A percentile compares a stretch with the other conserved stretches of the same genome.
Evolutionary conservation across 768 basidiomycete genomes (phyloP).

Genomic region (Tubosaeta sp.): DNA sequence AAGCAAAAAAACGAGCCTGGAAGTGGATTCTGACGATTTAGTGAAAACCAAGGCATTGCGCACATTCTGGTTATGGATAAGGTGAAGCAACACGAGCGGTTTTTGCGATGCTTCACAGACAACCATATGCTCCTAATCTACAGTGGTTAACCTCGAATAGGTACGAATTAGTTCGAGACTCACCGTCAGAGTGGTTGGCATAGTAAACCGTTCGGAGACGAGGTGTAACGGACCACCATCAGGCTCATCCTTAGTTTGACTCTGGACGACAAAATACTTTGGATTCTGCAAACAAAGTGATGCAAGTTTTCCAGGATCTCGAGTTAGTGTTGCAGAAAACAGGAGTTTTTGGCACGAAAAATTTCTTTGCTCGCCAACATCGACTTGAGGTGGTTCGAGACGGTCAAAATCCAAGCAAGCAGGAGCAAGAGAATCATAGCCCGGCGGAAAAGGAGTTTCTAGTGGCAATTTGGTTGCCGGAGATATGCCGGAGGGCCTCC

Average conservation of each 20-base stretch:
- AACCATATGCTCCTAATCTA: slow-evolving; percentile 76
- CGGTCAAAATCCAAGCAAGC: slow-evolving; percentile 39
- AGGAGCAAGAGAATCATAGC: slow-evolving; percentile 54
- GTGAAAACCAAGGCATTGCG: slow-evolving; percentile 87
- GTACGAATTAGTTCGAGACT: slow-evolving; percentile 15
- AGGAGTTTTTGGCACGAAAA: slow-evolving; percentile 89
- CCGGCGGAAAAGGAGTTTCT: slow-evolving; percentile 2
- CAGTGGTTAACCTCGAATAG: slow-evolving; percentile 1
- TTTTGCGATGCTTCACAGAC: slow-evolving; percentile 76
- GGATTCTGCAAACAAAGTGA: slow-evolving; percentile 74
- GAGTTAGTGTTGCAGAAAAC: slow-evolving; percentile 93
- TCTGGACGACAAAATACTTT: slow-evolving; percentile 85
- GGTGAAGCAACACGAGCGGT: slow-evolving; percentile 84
- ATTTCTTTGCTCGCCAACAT: slow-evolving; percentile 52
- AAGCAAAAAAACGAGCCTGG: slow-evolving; percentile 75
- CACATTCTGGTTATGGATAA: slow-evolving; percentile 61
- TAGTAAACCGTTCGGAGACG: slow-evolving; percentile 71
- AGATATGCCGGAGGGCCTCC: slow-evolving; percentile 23
- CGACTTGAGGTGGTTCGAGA: slow-evolving; percentile 34
- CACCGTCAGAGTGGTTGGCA: slow-evolving; percentile 77
- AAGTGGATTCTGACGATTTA: slow-evolving; percentile 91
- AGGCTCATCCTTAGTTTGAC: slow-evolving; percentile 32
- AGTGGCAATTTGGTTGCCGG: slow-evolving; percentile 1
- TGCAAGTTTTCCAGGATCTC: slow-evolving; percentile 90
- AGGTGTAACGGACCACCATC: slow-evolving; percentile 45